Base-by-base conservation (phyloP, 306 rosid species). In the Pyrus communis region DNA sequence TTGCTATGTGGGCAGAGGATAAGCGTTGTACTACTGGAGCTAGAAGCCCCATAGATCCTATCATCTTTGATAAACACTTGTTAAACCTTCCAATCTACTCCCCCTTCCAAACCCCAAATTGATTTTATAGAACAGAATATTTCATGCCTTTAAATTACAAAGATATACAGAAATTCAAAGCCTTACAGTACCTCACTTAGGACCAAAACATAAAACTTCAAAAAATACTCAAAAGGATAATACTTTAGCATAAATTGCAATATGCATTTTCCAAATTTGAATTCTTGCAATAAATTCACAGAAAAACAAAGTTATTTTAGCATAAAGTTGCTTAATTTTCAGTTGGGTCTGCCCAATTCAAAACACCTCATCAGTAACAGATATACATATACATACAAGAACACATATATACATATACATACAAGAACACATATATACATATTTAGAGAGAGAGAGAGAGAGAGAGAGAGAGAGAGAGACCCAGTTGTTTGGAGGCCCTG, bases 401-500 rank as follows among this genome's bases (percentile, higher is more conserved):
- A 35, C 2, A 66, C 1, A 58, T n/a, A 9, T 12, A 35, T 7
- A 38, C 14, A 18, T 11, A 42, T 2, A 25, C 35, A 69, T 25
- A 75, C 30, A 80, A 30, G n/a, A 15, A 35, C 2, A 66, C 1
- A 58, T 4, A 59, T 22, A 18, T 18, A 74, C 35, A 59, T 60
- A 52, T 25, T 40, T 40, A 52, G 61, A 75, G 4, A 62, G 22
- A 77, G 27, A 25, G 27, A 25, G 43, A 74, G 67, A 71, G 31
- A 30, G 33, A 75, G 80, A 60, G 82, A 75, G 51, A 55, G 80
- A 54, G 73, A 79, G 63, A n/a, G 85, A 74, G 76, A 92, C 97
- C 96, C 81, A 92, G 90, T 86, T 88, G 96, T 61, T 88, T 81
- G 88, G 77, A 85, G 90, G 84, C 86, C 55, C 82, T 82, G 70